These are phyloP conservation scores for Salix udensis DNA, from an alignment of 345 rosid species.

Conservation along the genomic window DNA sequence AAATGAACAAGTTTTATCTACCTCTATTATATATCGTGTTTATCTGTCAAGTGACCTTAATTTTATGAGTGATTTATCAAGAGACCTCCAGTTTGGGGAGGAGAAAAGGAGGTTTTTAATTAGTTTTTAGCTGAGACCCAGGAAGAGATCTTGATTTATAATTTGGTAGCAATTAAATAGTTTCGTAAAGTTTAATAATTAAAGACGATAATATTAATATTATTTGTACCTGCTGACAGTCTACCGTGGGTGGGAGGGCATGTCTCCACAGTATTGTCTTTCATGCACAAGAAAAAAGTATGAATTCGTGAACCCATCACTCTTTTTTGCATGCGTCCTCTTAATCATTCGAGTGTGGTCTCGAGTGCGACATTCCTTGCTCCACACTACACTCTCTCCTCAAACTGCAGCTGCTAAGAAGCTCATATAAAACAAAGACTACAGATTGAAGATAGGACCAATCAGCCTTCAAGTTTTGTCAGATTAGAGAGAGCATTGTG, in stretches of 20 bases:
- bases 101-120: no score
- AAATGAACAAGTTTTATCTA: no score
- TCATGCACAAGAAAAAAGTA: not conserved
- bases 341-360: not conserved
- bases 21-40: no score
- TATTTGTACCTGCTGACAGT: not conserved
- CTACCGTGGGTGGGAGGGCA: not conserved
- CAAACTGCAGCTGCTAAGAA: not conserved
- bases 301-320: not conserved
- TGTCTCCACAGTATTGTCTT: not conserved
- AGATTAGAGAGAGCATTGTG: not conserved
- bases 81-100: no score
- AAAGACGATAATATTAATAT: not conserved
- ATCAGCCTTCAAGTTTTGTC: not conserved
- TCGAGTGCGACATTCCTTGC: not conserved
- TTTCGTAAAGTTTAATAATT: not conserved
- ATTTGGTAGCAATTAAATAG: not conserved
- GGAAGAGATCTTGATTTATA: not conserved
- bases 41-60: no score
- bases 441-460: no score
- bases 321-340: conserved; percentile 8
- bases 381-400: not conserved
- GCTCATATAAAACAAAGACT: not conserved
- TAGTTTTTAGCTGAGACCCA: not conserved
- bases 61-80: no score